Percentiles rank a stretch among this genome's conserved stretches.
Conservation (phyloP, 139 green algal genomes). For the Volvox reticuliferus region DNA sequence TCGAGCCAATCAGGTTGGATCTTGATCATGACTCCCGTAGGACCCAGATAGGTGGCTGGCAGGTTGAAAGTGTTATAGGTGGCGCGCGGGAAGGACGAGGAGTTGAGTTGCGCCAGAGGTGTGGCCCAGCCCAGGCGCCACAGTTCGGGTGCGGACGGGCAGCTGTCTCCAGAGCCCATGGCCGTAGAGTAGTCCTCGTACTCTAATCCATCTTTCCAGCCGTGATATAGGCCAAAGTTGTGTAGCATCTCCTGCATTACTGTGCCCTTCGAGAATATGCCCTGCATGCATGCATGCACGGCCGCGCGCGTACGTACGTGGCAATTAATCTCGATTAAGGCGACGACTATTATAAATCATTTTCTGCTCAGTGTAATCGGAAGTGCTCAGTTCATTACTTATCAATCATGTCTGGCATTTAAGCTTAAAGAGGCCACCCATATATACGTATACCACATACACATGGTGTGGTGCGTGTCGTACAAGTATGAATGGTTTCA, state of each 20-base stretch:
- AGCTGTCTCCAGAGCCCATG: neutral
- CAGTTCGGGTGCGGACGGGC: neutral
- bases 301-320: neutral
- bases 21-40: neutral
- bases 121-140: slow-evolving; percentile 14
- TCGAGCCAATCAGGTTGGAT: neutral
- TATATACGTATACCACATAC: neutral
- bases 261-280: slow-evolving; percentile 7
- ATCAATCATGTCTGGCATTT: too few relatives aligned
- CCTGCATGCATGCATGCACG: neutral
- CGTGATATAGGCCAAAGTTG: slow-evolving; percentile 4
- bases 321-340: neutral
- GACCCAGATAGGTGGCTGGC: neutral
- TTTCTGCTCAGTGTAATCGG: neutral
- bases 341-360: neutral
- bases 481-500: too few relatives aligned
- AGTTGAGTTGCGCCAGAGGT: neutral
- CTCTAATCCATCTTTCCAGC: neutral
- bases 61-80: neutral
- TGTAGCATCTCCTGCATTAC: slow-evolving; percentile 21
- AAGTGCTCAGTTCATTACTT: too few relatives aligned
- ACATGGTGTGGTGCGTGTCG: neutral
- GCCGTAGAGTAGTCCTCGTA: neutral
- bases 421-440: too few relatives aligned
- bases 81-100: neutral